phyloP scores from a whole-genome alignment of 208 protist species.

The Trypanosoma avium region DNA sequence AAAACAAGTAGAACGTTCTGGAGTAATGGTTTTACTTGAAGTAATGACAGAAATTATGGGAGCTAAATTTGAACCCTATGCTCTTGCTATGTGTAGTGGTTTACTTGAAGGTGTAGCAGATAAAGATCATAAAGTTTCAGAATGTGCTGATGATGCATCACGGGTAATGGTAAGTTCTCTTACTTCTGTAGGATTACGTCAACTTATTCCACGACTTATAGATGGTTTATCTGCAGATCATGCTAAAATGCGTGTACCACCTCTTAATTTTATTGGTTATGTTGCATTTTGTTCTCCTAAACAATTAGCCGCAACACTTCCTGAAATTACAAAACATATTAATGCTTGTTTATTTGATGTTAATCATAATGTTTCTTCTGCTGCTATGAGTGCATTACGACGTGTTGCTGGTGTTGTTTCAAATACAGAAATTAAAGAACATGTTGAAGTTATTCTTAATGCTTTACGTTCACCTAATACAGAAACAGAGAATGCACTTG shows the following conservation, averaged over 20 bases:
- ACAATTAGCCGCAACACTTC: slow-evolving; percentile 87
- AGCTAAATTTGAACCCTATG: slow-evolving; percentile 84
- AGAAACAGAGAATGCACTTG: slow-evolving; percentile 88
- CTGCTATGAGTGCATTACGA: slow-evolving; percentile 80
- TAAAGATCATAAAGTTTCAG: slow-evolving; percentile 76
- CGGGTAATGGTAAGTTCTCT: slow-evolving; percentile 78
- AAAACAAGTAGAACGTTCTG: slow-evolving; percentile 76
- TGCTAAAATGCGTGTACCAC: slow-evolving; percentile 80
- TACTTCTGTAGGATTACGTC: slow-evolving; percentile 82
- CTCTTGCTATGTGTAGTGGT: slow-evolving; percentile 64
- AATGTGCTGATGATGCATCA: slow-evolving; percentile 88
- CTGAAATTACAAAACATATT: slow-evolving; percentile 90
- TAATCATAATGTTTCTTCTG: slow-evolving; percentile 79
- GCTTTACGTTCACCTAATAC: slow-evolving; percentile 88
- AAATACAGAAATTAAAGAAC: slow-evolving; percentile 90
- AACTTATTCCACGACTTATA: slow-evolving; percentile 84
- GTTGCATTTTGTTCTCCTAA: slow-evolving; percentile 91
- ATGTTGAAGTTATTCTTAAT: slow-evolving; percentile 87
- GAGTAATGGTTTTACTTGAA: slow-evolving; percentile 88
- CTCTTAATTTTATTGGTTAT: slow-evolving; percentile 90
- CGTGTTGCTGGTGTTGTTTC: slow-evolving; percentile 90
- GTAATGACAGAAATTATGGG: slow-evolving; percentile 80
- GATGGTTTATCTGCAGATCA: slow-evolving; percentile 69
- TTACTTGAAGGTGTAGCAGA: slow-evolving; percentile 85
- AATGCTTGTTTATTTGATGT: slow-evolving; percentile 86